Percentiles rank a stretch among this genome's conserved stretches.
These are phyloP conservation scores for Tetrastigma voinierianum DNA, from an alignment of 164 flowering plant species.

Conservation along the genomic window DNA sequence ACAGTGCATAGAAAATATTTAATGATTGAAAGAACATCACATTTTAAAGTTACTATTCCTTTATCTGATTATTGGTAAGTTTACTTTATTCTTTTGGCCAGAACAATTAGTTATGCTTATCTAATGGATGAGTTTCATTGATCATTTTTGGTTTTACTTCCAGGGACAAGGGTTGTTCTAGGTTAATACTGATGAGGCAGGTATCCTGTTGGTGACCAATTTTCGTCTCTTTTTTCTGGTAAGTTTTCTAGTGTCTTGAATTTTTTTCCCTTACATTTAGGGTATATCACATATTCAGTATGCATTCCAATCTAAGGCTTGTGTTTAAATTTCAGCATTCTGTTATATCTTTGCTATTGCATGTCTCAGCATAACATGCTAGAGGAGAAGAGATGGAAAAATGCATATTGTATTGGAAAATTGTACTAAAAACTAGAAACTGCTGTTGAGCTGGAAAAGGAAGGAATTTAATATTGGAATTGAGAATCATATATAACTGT, in stretches of 20 bases:
- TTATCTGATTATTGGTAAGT: not conserved
- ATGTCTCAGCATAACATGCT: not conserved
- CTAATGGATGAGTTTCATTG: not conserved
- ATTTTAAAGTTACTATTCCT: not conserved
- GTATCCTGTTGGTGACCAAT: conserved; percentile 84
- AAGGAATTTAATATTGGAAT: not conserved
- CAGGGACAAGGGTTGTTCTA: conserved; percentile 91
- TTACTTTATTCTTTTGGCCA: not conserved
- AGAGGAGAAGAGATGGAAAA: not conserved
- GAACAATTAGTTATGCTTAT: not conserved
- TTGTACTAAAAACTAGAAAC: not conserved
- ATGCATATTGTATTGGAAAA: not conserved
- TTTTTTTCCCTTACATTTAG: not conserved
- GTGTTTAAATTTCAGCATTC: not conserved
- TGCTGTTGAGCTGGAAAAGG: not conserved
- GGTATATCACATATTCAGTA: not conserved
- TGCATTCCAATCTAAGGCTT: not conserved
- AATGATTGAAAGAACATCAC: no score
- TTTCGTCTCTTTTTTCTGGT: conserved; percentile 94
- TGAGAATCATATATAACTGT: not conserved
- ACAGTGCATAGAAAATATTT: no score
- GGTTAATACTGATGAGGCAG: conserved; percentile 90
- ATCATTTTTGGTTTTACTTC: not conserved
- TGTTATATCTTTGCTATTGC: not conserved
- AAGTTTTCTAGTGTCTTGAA: conserved; percentile 25